Conservation (phyloP, 2,329 filamentous ascomycete species). For the Colletotrichum sp. region DNA sequence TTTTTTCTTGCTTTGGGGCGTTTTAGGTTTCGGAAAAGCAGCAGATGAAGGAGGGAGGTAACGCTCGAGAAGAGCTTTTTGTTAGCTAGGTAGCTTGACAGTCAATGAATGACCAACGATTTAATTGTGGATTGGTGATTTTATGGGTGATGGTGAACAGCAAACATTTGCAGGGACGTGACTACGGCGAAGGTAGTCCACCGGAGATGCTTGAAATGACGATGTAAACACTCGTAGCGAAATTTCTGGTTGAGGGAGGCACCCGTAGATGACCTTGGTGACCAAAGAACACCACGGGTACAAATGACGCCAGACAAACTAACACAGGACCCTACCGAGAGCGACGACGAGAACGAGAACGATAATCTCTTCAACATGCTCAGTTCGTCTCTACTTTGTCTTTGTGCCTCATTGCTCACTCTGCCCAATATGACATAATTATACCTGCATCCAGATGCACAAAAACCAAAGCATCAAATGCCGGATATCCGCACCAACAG, state of each 20-base stretch:
- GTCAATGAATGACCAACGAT: not conserved
- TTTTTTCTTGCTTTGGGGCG: slow-evolving; percentile 14
- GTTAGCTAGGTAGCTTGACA: not conserved
- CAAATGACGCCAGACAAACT: not conserved
- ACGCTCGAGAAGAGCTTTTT: not conserved
- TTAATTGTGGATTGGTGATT: not conserved
- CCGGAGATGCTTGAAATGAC: no score
- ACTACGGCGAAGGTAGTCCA: not conserved
- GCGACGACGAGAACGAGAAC: not conserved
- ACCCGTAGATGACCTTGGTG: no score
- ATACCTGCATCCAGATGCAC: not conserved
- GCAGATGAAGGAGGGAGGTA: slow-evolving; percentile 16
- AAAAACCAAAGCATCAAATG: not conserved
- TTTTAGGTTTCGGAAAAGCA: slow-evolving; percentile 17
- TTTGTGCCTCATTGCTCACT: not conserved
- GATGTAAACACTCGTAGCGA: no score
- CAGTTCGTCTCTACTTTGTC: not conserved
- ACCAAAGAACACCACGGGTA: not conserved
- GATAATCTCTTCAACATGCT: not conserved
- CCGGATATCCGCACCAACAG: not conserved
- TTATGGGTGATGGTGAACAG: not conserved
- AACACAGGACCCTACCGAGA: not conserved
- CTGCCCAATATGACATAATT: not conserved
- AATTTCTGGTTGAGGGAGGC: no score
- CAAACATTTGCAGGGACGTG: not conserved